A percentile compares a stretch with the other conserved stretches of the same genome.
Evolutionary conservation across 768 basidiomycete species (phyloP).

Genomic region (Mrakia hoshinonis): DNA sequence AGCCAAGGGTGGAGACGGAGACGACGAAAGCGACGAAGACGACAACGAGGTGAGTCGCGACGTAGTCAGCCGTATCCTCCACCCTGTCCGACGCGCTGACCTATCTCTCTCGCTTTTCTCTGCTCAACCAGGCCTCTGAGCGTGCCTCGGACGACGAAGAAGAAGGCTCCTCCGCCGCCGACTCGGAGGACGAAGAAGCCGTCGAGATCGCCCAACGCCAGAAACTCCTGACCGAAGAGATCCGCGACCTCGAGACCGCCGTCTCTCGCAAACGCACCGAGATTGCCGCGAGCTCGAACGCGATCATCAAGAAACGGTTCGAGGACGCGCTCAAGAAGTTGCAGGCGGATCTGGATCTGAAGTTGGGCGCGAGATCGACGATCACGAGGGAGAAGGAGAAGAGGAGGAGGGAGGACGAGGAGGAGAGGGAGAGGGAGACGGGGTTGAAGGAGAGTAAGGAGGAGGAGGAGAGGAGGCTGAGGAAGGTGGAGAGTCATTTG

Average conservation of each 20-base stretch:
- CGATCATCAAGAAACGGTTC: conserved; percentile 86
- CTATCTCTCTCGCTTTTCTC: not conserved
- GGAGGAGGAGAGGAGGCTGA: not conserved
- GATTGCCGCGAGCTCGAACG: conserved; percentile 72
- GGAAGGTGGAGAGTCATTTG: not conserved
- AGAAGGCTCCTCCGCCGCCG: conserved; percentile 66
- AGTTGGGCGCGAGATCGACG: conserved; percentile 53
- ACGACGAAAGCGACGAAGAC: conserved; percentile 47
- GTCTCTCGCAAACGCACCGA: conserved; percentile 76
- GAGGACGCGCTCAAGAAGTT: conserved; percentile 86
- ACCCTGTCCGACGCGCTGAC: not conserved
- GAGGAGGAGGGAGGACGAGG: conserved; percentile 45
- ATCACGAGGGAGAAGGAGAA: conserved; percentile 61
- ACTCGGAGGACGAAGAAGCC: conserved; percentile 46
- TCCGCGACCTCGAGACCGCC: conserved; percentile 76
- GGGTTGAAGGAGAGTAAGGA: conserved; percentile 25
- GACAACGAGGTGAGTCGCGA: conserved; percentile 83
- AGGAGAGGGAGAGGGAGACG: conserved; percentile 36
- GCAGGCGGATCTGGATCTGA: conserved; percentile 74
- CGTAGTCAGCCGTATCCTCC: not conserved
- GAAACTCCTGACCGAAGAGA: conserved; percentile 77
- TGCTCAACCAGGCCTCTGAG: conserved; percentile 41
- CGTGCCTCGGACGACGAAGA: conserved; percentile 50
- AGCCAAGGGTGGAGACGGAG: conserved; percentile 55
- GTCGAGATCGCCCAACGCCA: conserved; percentile 42